A percentile compares a stretch with the other conserved stretches of the same genome.
Evolutionary conservation across 1,139 yeast genomes (phyloP).

Genomic region (Saccharomyces hybrid): DNA sequence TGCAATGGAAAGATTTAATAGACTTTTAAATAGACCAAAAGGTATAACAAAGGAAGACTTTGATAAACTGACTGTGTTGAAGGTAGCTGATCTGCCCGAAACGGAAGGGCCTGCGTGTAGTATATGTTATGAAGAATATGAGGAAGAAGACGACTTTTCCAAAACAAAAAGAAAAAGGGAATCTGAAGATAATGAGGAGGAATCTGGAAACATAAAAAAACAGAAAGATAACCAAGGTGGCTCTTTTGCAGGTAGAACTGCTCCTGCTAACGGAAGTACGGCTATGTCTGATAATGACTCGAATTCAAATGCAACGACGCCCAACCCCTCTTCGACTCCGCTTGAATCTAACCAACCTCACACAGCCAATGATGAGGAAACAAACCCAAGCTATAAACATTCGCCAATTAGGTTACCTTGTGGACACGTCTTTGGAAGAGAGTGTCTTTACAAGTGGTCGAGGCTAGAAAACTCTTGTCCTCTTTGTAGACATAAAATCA

Average conservation of each 20-base stretch:
- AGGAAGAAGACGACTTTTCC: constrained; percentile 13
- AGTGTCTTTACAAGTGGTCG: constrained; percentile 73
- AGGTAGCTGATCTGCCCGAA: constrained; percentile 25
- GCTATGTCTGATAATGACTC: constrained; percentile 4
- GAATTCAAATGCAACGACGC: background rate
- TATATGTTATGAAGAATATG: constrained; percentile 61
- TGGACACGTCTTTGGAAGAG: constrained; percentile 66
- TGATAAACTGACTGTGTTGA: constrained; percentile 40
- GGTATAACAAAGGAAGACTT: constrained; percentile 51
- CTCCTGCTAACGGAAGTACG: constrained; percentile 3
- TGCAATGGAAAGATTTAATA: constrained; percentile 55
- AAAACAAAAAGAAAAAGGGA: constrained; percentile 16
- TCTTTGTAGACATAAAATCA: constrained; percentile 52
- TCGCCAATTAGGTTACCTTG: constrained; percentile 71
- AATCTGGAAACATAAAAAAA: constrained; percentile 15
- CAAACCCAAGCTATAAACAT: constrained; percentile 42
- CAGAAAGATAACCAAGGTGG: constrained; percentile 13
- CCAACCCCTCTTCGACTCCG: constrained; percentile 3
- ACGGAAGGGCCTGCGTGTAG: constrained; percentile 44
- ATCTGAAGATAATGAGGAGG: constrained; percentile 21
- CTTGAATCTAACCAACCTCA: constrained; percentile 3
- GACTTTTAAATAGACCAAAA: constrained; percentile 35
- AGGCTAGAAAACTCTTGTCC: constrained; percentile 67
- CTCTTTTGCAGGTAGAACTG: constrained; percentile 8
- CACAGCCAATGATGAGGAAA: constrained; percentile 10